phyloP scores from a whole-genome alignment of 805 yeast species.

The Ogataea henricii region DNA sequence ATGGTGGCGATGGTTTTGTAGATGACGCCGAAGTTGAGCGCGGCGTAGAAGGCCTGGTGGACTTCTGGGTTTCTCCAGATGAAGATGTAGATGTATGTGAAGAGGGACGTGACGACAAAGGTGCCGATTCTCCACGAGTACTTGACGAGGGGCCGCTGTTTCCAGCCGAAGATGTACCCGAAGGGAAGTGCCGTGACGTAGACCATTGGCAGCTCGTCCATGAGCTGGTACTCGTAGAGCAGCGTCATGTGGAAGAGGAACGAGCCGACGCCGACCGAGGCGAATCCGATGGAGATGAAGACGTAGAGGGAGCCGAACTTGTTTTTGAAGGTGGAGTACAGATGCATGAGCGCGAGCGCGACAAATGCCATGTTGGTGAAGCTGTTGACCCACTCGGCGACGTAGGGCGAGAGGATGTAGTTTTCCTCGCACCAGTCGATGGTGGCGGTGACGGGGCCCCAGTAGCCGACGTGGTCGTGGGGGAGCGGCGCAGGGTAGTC shows the following conservation, averaged over 20 bases:
- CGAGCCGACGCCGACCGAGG: constrained; percentile 87
- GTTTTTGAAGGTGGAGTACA: constrained; percentile 60
- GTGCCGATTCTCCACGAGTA: constrained; percentile 32
- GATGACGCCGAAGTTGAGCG: constrained; percentile 74
- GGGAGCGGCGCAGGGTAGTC: constrained; percentile 21
- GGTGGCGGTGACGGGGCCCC: constrained; percentile 91
- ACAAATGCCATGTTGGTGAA: constrained; percentile 59
- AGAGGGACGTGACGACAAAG: constrained; percentile 37
- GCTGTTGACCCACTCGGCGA: constrained; percentile 91
- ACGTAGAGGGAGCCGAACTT: constrained; percentile 70
- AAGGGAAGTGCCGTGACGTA: constrained; percentile 96
- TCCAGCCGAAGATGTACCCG: constrained; percentile 38
- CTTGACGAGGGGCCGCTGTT: constrained; percentile 22
- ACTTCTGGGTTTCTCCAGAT: constrained; percentile 78
- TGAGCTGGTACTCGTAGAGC: constrained; percentile 80
- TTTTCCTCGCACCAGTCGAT: constrained; percentile 99
- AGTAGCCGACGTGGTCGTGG: constrained; percentile 34
- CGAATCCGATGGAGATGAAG: constrained; percentile 75
- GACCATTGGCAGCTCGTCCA: constrained; percentile 97
- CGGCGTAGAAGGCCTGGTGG: constrained; percentile 85
- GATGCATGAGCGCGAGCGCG: constrained; percentile 33
- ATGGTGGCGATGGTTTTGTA: constrained; percentile 46
- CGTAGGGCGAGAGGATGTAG: constrained; percentile 79
- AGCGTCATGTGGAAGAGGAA: constrained; percentile 98
- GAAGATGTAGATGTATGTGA: constrained; percentile 71